Conservation (phyloP, 176 grass and related monocot genomes). For the Melocanna baccifera region DNA sequence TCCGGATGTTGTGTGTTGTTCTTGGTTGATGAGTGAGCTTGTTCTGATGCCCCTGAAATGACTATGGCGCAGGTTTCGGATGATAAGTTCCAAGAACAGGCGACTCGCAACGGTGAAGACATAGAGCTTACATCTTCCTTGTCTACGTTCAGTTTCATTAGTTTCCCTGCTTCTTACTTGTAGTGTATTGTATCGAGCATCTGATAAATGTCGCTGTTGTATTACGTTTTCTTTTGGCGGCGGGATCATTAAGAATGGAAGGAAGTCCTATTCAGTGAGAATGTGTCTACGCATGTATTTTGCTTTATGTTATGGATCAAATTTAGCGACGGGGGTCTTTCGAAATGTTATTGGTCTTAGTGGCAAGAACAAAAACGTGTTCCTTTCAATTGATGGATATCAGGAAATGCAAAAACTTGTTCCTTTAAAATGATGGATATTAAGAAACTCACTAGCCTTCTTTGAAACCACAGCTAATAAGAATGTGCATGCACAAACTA, state of each 20-base stretch:
- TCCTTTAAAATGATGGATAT: neutral
- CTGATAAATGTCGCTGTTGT: neutral
- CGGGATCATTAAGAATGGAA: constrained; percentile 67
- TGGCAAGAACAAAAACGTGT: neutral
- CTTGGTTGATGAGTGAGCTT: neutral
- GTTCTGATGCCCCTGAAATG: constrained; percentile 4
- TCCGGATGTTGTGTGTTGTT: neutral
- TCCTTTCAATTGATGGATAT: neutral
- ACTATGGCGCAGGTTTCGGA: constrained; percentile 42
- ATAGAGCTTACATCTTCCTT: neutral
- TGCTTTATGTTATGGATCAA: neutral
- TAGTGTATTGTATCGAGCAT: neutral
- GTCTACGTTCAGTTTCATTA: neutral
- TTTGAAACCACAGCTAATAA: neutral
- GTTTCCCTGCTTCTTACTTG: neutral
- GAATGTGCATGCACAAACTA: neutral
- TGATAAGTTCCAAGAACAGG: constrained; percentile 34
- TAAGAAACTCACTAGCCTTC: neutral
- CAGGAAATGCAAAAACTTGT: neutral
- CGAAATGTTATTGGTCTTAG: neutral
- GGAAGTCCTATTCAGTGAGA: constrained; percentile 76
- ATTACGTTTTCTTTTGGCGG: neutral
- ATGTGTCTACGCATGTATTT: neutral
- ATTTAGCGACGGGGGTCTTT: neutral
- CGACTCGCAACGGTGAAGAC: constrained; percentile 27